Conservation (phyloP, 306 rosid species). For the Gleditsia sinensis region DNA sequence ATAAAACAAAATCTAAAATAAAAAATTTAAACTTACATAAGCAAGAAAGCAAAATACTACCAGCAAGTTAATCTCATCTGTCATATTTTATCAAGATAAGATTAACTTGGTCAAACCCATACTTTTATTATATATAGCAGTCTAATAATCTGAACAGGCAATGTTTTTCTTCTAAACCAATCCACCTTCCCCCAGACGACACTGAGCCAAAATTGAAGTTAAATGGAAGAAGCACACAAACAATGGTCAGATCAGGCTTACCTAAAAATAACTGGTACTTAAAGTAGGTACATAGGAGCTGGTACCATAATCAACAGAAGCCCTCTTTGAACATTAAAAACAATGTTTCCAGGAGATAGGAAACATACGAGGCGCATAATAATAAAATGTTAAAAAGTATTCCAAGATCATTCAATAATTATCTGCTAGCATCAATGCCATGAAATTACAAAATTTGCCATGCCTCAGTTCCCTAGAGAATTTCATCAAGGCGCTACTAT, state of each 20-base stretch:
- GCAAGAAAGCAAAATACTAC: not conserved
- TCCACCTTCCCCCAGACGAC: not conserved
- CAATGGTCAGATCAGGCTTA: not conserved
- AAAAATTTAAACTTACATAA: conserved; percentile 3
- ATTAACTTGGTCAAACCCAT: not conserved
- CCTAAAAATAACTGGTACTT: not conserved
- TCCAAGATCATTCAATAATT: conserved; percentile 2
- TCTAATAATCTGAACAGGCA: not conserved
- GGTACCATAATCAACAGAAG: not conserved
- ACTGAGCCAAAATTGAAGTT: not conserved
- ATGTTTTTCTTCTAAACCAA: not conserved
- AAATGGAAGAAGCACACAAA: not conserved
- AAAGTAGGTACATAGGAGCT: not conserved
- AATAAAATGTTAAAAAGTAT: not conserved
- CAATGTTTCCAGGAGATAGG: not conserved
- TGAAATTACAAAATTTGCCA: not conserved
- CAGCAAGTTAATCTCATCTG: not conserved
- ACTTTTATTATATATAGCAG: not conserved
- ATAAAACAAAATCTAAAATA: no score
- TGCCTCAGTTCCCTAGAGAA: not conserved
- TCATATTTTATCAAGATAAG: not conserved
- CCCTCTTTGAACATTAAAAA: not conserved
- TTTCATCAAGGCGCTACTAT: not conserved
- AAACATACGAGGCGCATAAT: not conserved
- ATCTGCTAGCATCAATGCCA: not conserved